Evolutionary conservation across 2,329 filamentous ascomycete species (phyloP).

Genomic region (Fusarium tjaetaba): DNA sequence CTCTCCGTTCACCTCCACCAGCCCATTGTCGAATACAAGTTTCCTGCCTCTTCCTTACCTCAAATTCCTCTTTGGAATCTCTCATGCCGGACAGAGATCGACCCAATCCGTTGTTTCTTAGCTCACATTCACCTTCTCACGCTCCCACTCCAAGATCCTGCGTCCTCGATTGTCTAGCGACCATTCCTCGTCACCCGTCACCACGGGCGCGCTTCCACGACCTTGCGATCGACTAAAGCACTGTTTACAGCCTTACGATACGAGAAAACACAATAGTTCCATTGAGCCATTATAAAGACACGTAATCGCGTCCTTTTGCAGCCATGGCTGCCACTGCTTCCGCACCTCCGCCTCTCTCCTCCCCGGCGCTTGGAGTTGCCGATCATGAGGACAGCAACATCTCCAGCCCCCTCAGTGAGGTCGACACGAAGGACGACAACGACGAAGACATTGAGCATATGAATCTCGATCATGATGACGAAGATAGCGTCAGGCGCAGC

Average conservation of each 20-base stretch:
- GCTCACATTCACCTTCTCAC: slow-evolving; percentile 1
- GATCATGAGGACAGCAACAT: slow-evolving; percentile 74
- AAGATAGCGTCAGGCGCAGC: slow-evolving; percentile 44
- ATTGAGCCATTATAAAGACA: slow-evolving; percentile 20
- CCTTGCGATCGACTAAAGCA: slow-evolving; percentile 22
- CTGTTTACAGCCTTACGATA: slow-evolving; percentile 3
- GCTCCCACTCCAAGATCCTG: not conserved
- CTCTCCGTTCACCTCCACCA: slow-evolving; percentile 22
- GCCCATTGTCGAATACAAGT: slow-evolving; percentile 8
- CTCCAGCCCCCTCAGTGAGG: slow-evolving; percentile 93
- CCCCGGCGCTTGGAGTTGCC: slow-evolving; percentile 49
- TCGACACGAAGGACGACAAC: slow-evolving; percentile 81
- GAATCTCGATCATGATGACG: slow-evolving; percentile 54
- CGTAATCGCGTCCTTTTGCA: slow-evolving; percentile 29
- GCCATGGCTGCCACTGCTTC: slow-evolving; percentile 65
- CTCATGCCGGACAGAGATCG: slow-evolving; percentile 18
- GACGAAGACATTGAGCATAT: slow-evolving; percentile 74
- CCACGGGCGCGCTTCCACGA: slow-evolving; percentile 37
- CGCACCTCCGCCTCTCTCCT: slow-evolving; percentile 60
- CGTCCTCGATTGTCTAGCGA: slow-evolving; percentile 15
- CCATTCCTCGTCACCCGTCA: slow-evolving; percentile 23
- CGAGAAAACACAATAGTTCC: not conserved
- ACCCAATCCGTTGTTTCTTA: slow-evolving; percentile 14
- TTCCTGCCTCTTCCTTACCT: not conserved
- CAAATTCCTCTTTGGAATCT: slow-evolving; percentile 1